phyloP scores from a whole-genome alignment of 768 basidiomycete species.

The Phlebiopsis gigantea region DNA sequence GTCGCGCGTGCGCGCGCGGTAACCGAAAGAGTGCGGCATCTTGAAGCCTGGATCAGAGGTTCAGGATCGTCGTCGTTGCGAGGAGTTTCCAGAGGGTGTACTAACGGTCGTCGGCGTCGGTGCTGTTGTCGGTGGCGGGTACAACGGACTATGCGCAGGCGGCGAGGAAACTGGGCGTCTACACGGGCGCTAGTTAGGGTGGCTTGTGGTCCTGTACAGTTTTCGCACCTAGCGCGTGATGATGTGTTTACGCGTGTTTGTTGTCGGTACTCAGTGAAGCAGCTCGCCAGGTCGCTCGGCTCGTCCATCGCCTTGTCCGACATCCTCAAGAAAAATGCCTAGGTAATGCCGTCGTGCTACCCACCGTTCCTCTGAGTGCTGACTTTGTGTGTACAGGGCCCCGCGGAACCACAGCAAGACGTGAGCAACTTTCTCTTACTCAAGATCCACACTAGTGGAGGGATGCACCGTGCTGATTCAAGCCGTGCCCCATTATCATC shows the following conservation, averaged over 20 bases:
- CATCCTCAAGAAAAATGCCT: conserved; percentile 75
- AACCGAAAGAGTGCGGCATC: conserved; percentile 99
- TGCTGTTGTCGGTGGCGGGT: conserved; percentile 43
- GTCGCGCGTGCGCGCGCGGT: conserved; percentile 99
- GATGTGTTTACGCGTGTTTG: conserved; percentile 35
- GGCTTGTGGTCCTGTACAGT: conserved; percentile 57
- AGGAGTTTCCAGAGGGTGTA: conserved; percentile 20
- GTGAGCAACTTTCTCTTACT: conserved; percentile 57
- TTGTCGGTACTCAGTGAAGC: conserved; percentile 13
- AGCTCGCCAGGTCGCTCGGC: conserved; percentile 19
- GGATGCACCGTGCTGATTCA: conserved; percentile 57
- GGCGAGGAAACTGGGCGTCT: conserved; percentile 34
- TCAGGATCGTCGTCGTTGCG: conserved; percentile 11
- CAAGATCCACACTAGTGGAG: conserved; percentile 67
- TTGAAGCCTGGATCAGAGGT: conserved; percentile 44
- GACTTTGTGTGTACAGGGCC: conserved; percentile 52
- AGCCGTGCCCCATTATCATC: conserved; percentile 58
- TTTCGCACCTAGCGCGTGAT: conserved; percentile 35
- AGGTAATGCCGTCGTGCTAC: conserved; percentile 49
- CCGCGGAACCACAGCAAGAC: conserved; percentile 92
- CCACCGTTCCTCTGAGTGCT: conserved; percentile 22
- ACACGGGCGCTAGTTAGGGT: conserved; percentile 52
- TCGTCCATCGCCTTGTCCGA: conserved; percentile 26
- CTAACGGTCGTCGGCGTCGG: conserved; percentile 47
- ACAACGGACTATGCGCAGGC: conserved; percentile 19